A percentile compares a stretch with the other conserved stretches of the same genome.
Evolutionary conservation across 331 rosid genomes (phyloP).

Genomic region (Ulmus americana): DNA sequence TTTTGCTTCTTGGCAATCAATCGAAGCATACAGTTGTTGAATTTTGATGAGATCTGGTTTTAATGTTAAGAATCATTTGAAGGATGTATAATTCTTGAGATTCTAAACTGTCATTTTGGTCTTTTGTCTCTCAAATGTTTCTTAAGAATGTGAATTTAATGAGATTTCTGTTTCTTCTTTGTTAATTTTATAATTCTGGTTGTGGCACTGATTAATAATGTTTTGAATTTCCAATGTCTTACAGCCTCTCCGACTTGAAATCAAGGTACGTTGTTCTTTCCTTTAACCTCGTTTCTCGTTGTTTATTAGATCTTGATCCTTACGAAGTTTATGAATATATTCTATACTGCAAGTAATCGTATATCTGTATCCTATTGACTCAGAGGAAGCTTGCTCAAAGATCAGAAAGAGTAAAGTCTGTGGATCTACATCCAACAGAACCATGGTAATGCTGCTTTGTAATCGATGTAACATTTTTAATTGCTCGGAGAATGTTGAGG

Average conservation of each 20-base stretch:
- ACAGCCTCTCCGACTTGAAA: conserved; percentile 99
- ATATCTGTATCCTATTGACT: conserved; percentile 24
- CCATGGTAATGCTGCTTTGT: conserved; percentile 46
- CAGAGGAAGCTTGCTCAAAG: conserved; percentile 98
- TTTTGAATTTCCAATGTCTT: conserved; percentile 26
- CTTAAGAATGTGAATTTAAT: neutral
- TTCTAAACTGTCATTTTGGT: conserved; percentile 9
- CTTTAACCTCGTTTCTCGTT: neutral
- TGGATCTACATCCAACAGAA: conserved; percentile 96
- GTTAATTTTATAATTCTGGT: neutral
- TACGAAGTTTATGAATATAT: conserved; percentile 2
- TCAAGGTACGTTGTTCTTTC: conserved; percentile 54
- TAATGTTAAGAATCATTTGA: neutral
- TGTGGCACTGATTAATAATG: conserved; percentile 36
- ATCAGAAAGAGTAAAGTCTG: conserved; percentile 97
- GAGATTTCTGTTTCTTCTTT: conserved; percentile 8
- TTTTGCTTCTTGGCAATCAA: conserved; percentile 12
- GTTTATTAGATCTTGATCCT: conserved; percentile 24
- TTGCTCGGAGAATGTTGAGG: neutral
- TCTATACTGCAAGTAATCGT: conserved; percentile 23
- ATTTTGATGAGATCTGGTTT: conserved; percentile 40
- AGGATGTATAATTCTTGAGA: neutral
- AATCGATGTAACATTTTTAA: neutral
- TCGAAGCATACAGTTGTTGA: conserved; percentile 3
- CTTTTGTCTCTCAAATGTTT: neutral